Conservation (phyloP, 2,329 filamentous ascomycete species). For the Aschersonia sp. region DNA sequence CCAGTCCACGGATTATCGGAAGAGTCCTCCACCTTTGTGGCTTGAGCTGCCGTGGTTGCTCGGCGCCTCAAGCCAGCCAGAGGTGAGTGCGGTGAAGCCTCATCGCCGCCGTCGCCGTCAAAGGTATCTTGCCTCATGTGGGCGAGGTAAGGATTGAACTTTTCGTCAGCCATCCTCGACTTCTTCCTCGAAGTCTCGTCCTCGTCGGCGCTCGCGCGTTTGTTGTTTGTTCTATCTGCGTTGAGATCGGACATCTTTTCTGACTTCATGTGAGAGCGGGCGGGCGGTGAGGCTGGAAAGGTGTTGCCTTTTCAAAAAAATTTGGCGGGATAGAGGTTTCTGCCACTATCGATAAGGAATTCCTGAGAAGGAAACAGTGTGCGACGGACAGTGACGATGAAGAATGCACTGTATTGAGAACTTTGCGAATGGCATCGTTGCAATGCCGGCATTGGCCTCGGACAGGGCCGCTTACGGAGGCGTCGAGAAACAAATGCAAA, state of each 20-base stretch:
- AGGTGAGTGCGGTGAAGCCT: slow-evolving; percentile 21
- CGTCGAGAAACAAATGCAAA: too few relatives aligned
- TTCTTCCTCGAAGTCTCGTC: slow-evolving; percentile 29
- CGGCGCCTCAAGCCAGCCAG: slow-evolving; percentile 62
- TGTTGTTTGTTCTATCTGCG: slow-evolving; percentile 11
- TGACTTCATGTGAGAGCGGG: too few relatives aligned
- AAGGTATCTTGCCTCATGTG: slow-evolving; percentile 58
- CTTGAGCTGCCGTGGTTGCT: slow-evolving; percentile 64
- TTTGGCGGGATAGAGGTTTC: too few relatives aligned
- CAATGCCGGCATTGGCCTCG: too few relatives aligned
- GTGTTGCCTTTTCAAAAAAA: too few relatives aligned
- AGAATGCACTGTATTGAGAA: too few relatives aligned
- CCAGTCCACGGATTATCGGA: slow-evolving; percentile 79
- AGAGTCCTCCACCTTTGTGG: slow-evolving; percentile 61
- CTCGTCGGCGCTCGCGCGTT: slow-evolving; percentile 29
- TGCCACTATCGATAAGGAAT: too few relatives aligned
- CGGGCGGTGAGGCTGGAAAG: too few relatives aligned
- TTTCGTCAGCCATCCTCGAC: slow-evolving; percentile 22
- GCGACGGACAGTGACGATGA: too few relatives aligned
- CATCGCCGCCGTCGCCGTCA: slow-evolving; percentile 20
- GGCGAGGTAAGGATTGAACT: slow-evolving; percentile 75
- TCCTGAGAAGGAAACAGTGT: too few relatives aligned
- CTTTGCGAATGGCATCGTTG: too few relatives aligned
- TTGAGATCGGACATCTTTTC: background rate
- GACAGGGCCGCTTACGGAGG: too few relatives aligned